These are phyloP conservation scores for Fennellomyces sp. DNA, from an alignment of 371 early-diverging fungal species.

Conservation along the genomic window DNA sequence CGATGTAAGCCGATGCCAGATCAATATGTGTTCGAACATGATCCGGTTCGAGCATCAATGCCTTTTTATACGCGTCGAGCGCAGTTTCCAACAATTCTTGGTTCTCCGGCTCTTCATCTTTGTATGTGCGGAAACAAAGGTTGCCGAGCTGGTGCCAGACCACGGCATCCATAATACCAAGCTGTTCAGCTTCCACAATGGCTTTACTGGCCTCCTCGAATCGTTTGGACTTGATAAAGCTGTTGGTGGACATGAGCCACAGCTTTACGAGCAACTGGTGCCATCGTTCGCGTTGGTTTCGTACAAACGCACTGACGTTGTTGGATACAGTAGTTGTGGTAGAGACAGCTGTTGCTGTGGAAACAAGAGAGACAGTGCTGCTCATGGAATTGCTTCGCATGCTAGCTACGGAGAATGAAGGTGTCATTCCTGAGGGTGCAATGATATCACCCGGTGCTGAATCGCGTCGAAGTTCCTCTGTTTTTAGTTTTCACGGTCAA, in stretches of 20 bases:
- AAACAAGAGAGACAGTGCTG: neutral
- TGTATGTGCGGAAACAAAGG: slow-evolving; percentile 19
- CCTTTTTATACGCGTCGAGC: slow-evolving; percentile 47
- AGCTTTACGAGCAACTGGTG: slow-evolving; percentile 29
- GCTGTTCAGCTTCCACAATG: slow-evolving; percentile 61
- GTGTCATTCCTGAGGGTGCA: neutral
- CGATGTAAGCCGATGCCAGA: slow-evolving; percentile 25
- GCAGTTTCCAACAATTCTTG: slow-evolving; percentile 34
- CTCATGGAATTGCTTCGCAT: slow-evolving; percentile 6
- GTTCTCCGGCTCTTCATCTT: neutral
- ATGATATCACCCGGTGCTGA: neutral
- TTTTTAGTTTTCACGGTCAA: neutral
- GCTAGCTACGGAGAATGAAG: slow-evolving; percentile 2
- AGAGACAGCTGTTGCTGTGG: neutral
- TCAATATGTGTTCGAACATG: slow-evolving; percentile 27
- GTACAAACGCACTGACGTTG: slow-evolving; percentile 2
- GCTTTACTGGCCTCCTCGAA: slow-evolving; percentile 66
- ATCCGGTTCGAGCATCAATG: slow-evolving; percentile 40
- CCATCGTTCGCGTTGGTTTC: slow-evolving; percentile 27
- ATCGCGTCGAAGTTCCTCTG: neutral
- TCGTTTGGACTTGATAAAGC: slow-evolving; percentile 55
- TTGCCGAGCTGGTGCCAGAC: slow-evolving; percentile 65
- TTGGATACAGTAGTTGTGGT: neutral
- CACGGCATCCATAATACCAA: slow-evolving; percentile 47
- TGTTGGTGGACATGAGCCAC: slow-evolving; percentile 64